Percentiles rank a stretch among this genome's conserved stretches.
Evolutionary conservation across 75 land plant genomes (phyloP).

Genomic region (Pinus tabuliformis): DNA sequence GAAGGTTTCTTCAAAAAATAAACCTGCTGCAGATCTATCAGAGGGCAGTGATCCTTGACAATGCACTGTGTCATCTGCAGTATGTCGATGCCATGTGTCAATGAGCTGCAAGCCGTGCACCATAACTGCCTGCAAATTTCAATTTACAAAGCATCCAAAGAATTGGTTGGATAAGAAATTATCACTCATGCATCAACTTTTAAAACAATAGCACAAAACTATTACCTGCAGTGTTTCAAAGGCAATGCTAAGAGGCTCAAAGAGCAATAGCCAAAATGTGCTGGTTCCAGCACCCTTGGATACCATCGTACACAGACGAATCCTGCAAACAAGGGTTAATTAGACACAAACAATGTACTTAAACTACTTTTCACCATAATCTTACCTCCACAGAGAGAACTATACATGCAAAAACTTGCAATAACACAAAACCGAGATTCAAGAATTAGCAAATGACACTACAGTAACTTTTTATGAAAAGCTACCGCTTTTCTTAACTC

Average conservation of each 20-base stretch:
- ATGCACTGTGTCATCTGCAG: constrained; percentile 28
- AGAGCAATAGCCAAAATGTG: constrained; percentile 65
- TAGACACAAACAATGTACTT: not conserved
- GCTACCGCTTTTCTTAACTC: too few species aligned
- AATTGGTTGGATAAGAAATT: not conserved
- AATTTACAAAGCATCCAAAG: not conserved
- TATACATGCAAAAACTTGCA: not conserved
- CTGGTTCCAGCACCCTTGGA: constrained; percentile 47
- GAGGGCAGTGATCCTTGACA: constrained; percentile 26
- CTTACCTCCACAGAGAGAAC: not conserved
- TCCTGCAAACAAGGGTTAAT: constrained; percentile 49
- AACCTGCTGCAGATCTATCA: constrained; percentile 69
- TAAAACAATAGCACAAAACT: not conserved
- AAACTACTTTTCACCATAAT: not conserved
- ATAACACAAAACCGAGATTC: not conserved
- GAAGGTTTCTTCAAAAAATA: not conserved
- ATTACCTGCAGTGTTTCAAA: constrained; percentile 93
- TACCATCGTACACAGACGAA: constrained; percentile 51
- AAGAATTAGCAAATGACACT: not conserved
- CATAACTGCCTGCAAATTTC: constrained; percentile 65
- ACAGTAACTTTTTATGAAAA: not conserved
- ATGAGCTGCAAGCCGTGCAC: constrained; percentile 92
- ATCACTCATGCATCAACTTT: not conserved
- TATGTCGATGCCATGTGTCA: constrained; percentile 76
- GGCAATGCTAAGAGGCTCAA: constrained; percentile 94